phyloP scores from a whole-genome alignment of 2,329 filamentous ascomycete species.

The Diaporthe sp. region DNA sequence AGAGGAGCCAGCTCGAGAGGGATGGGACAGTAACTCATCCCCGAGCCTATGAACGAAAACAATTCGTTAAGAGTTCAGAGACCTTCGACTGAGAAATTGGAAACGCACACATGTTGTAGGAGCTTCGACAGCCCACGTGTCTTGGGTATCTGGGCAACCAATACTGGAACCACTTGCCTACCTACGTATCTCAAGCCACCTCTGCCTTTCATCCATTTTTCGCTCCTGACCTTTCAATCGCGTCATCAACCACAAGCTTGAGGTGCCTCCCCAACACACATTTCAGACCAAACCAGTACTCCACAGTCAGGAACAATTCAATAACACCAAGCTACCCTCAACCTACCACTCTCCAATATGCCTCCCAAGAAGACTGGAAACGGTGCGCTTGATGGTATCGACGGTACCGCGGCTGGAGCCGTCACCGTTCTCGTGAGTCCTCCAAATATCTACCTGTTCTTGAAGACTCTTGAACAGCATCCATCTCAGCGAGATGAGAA shows the following conservation, averaged over 20 bases:
- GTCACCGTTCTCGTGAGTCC: background rate
- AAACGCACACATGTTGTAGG: background rate
- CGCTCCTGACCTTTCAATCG: background rate
- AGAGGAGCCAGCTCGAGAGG: background rate
- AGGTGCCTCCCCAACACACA: background rate
- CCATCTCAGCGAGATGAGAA: background rate
- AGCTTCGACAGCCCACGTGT: background rate
- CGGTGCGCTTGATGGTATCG: background rate
- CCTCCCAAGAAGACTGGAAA: constrained; percentile 11
- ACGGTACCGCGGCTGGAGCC: background rate
- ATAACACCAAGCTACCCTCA: background rate
- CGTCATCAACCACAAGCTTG: background rate
- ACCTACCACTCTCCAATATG: background rate
- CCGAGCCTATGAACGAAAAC: background rate
- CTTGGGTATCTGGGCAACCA: background rate
- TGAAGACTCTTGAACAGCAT: too few species aligned
- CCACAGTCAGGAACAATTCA: background rate
- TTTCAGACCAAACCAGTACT: background rate
- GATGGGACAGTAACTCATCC: too few species aligned
- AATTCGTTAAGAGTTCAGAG: background rate
- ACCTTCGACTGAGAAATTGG: background rate
- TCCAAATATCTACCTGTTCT: background rate
- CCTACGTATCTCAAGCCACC: background rate
- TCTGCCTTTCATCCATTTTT: background rate
- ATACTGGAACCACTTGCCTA: background rate